A percentile compares a stretch with the other conserved stretches of the same genome.
phyloP scores from a whole-genome alignment of 2,329 filamentous ascomycete species.

The Ophiocordyceps robertsii region DNA sequence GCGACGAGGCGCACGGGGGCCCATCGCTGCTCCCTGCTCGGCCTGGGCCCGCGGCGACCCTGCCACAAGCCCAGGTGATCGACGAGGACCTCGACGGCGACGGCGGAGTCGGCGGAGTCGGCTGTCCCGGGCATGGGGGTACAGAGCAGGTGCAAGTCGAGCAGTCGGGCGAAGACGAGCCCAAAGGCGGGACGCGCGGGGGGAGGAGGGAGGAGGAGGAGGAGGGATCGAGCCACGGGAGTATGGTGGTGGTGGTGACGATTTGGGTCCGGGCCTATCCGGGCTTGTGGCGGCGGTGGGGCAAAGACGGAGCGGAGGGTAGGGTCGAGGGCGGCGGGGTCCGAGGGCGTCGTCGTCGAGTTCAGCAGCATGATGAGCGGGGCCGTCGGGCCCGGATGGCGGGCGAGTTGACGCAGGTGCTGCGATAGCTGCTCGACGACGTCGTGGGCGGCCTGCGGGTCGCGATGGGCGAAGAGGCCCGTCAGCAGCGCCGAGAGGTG shows the following conservation, averaged over 20 bases:
- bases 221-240: no score
- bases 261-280: no score
- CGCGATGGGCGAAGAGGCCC: slow-evolving; percentile 35
- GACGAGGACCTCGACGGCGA: slow-evolving; percentile 36
- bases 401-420: slow-evolving; percentile 31
- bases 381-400: slow-evolving; percentile 19
- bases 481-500: slow-evolving; percentile 38
- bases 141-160: slow-evolving; percentile 41
- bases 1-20: slow-evolving; percentile 28
- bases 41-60: slow-evolving; percentile 14
- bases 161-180: slow-evolving; percentile 37
- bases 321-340: slow-evolving; percentile 1
- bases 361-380: slow-evolving; percentile 44
- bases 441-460: slow-evolving; percentile 32
- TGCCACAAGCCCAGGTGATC: slow-evolving; percentile 36
- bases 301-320: slow-evolving; percentile 33
- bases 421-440: slow-evolving; percentile 32
- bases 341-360: slow-evolving; percentile 21
- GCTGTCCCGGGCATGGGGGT: slow-evolving; percentile 20
- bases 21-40: slow-evolving; percentile 40
- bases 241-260: no score
- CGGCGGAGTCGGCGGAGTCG: slow-evolving; percentile 13
- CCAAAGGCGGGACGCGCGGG: slow-evolving; percentile 40
- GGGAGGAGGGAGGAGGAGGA: no score
- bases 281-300: neutral